Conservation (phyloP, 257 asterid species). For the Nicotiana otophora region DNA sequence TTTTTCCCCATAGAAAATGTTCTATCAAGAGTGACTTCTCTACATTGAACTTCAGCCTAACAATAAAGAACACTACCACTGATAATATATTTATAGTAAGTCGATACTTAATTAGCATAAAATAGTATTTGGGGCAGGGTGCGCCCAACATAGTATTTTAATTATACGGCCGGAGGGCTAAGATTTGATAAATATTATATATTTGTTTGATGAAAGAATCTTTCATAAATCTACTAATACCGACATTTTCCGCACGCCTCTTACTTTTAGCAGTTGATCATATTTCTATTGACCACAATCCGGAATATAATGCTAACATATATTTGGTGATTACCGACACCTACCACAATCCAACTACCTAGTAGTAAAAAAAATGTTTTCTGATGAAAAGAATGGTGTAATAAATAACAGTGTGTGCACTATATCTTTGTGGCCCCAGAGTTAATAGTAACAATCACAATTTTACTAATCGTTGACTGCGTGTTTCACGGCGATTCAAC, state of each 20-base stretch:
- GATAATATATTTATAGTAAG: too few relatives aligned
- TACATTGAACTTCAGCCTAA: too few relatives aligned
- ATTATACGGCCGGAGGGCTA: too few relatives aligned
- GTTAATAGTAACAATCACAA: neutral
- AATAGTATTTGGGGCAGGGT: too few relatives aligned
- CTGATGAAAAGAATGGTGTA: neutral
- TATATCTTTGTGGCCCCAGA: neutral
- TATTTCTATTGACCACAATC: neutral
- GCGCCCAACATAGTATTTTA: too few relatives aligned
- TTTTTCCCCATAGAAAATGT: too few relatives aligned
- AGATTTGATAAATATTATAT: too few relatives aligned
- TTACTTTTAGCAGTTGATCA: neutral
- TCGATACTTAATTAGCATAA: too few relatives aligned
- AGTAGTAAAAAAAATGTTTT: neutral
- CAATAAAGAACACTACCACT: too few relatives aligned
- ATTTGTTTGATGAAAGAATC: too few relatives aligned
- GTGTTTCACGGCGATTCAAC: neutral
- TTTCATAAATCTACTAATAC: too few relatives aligned
- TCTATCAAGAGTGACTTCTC: too few relatives aligned
- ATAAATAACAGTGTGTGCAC: neutral
- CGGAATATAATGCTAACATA: neutral
- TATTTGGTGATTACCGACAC: neutral
- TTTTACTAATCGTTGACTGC: neutral
- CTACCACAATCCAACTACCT: neutral
- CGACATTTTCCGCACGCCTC: neutral